Conservation (phyloP, 2,329 filamentous ascomycete genomes). For the Ophiocordyceps sinensis region DNA sequence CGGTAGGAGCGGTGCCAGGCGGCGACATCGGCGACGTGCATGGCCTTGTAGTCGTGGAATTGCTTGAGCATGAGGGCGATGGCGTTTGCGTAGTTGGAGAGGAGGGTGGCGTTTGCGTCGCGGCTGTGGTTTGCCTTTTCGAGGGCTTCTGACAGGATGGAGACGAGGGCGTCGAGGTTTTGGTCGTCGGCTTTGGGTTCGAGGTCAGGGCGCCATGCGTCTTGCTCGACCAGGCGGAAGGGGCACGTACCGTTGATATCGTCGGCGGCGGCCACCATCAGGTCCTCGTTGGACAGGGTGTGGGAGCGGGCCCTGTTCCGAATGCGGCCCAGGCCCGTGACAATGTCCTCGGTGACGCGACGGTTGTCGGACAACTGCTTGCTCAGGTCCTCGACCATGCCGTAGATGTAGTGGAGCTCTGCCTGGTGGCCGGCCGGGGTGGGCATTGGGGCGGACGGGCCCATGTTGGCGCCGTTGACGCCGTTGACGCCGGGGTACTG, state of each 20-base stretch:
- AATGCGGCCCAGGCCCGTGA: constrained; percentile 46
- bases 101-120: constrained; percentile 44
- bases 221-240: neutral
- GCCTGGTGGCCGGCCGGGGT: constrained; percentile 54
- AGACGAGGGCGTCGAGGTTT: constrained; percentile 47
- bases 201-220: neutral
- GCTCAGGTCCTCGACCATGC: constrained; percentile 53
- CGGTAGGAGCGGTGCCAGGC: constrained; percentile 55
- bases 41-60: constrained; percentile 51
- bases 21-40: constrained; percentile 45
- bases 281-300: constrained; percentile 40
- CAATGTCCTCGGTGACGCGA: constrained; percentile 47
- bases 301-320: constrained; percentile 39
- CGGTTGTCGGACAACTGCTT: constrained; percentile 48
- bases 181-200: constrained; percentile 33
- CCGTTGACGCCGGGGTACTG: constrained; percentile 27
- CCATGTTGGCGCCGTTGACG: constrained; percentile 30
- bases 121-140: constrained; percentile 46
- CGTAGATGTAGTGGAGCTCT: constrained; percentile 54
- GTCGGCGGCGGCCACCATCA: constrained; percentile 39
- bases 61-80: constrained; percentile 45
- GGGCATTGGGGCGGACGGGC: constrained; percentile 30
- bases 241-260: constrained; percentile 37
- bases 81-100: constrained; percentile 42
- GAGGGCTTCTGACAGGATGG: constrained; percentile 45